Evolutionary conservation across 106 monocot genomes (phyloP), one percentile per base, ranked within the genome.

Genomic region (Acorus gramineus): DNA sequence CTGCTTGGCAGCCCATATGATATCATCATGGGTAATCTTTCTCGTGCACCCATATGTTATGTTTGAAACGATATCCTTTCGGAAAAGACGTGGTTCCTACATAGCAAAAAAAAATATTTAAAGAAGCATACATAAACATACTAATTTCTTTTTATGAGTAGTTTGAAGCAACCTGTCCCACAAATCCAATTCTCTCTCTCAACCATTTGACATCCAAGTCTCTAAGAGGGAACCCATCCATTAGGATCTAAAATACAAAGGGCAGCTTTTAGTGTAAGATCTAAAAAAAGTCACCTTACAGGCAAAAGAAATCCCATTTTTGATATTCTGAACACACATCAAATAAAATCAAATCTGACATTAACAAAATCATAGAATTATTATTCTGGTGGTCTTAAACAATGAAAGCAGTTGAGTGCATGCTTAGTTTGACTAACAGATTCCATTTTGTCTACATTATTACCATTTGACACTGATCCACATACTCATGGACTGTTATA

Each of bases 1-100:
- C 68, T 91, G 87, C 65, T 91, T 91, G 50, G 96, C 87, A 66
- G 87, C 96, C 69, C 72, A 71, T 75, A 80, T 82, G 52, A 96
- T 87, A 66, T 93, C 88, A 70, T 89, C 64, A 11, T 77, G 76
- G 55, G 50, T 76, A 12, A 85, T 64, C 70, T 85, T 74, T 56
- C 82, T 90, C 0, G 90, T 65, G 76, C 86, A 90, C 4, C 95
- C 95, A 77, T 90, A 96, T 47, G 50, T 84, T 53, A 96, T 85
- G 71, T 96, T 96, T 76, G 95, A 84, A 64, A 68, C 64, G 6
- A 96, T 80, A 78, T 87, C 85, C 80, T 82, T 87, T 10, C 78
- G 79, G 55, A 96, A 96, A 74, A 96, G 82, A 11, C 80, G 81
- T 64, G 95, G 87, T 82, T 96, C 95, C 95, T 96, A 28, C 28